Evolutionary conservation across 176 grass and related monocot genomes (phyloP), one percentile per base, ranked within the genome.

Genomic region (Neostapfia colusana): DNA sequence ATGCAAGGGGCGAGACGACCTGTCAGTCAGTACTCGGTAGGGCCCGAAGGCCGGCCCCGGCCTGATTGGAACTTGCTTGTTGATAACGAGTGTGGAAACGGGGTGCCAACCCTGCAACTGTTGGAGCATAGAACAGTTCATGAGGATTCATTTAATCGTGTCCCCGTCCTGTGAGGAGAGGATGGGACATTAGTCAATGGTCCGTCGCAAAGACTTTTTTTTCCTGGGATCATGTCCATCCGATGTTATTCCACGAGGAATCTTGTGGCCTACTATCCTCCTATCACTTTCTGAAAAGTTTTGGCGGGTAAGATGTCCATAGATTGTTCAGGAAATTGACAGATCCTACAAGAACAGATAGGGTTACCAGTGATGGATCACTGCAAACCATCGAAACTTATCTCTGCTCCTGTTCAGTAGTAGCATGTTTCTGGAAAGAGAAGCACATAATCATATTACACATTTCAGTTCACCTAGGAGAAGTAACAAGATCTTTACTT

Each of bases 101-200:
- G 59, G 43, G 13, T 4, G 63, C 73, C 73, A 77, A 78, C 40
- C 14, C 24, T 67, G 41, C 43, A 81, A 78, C 60, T 73, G 23
- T 72, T 36, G 61, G 45, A 66, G 20, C 28, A 2, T 39, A 42
- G 51, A 21, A 21, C 25, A 17, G 42, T 66, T 51, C 35, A 39
- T 49, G 68, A 10, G 23, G 43, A 77, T n/a, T 49, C 73, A 64
- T 38, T 78, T 60, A 67, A 67, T 59, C 23, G 21, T 45, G 55
- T 76, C 65, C 17, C 65, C 65, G 7, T 74, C 69, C 63, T 42
- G 20, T 78, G 43, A 67, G 35, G 42, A 25, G 74, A 41, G 61
- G 58, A 41, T 24, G 25, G 59, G 79, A 13, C 68, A 26, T 41
- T 83, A 61, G 85, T 88, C 80, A 69, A 74, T 68, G 24, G 20